Percentiles rank a stretch among this genome's conserved stretches.
Evolutionary conservation across 192 early-diverging fungal species (phyloP).

Genomic region (Coemansia sp.): DNA sequence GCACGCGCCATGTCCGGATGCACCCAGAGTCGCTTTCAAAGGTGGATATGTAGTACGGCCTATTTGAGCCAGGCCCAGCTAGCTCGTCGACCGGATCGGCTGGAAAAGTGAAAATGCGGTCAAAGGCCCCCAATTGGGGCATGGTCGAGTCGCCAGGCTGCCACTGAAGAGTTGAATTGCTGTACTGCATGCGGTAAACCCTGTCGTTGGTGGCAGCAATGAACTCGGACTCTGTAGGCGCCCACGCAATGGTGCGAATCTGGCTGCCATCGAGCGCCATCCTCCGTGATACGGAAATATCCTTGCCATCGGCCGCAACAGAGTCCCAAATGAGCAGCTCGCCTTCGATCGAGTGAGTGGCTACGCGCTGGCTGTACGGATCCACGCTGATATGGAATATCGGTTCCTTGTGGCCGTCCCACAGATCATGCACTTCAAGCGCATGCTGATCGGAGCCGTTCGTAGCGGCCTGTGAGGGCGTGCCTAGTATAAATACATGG

Average conservation of each 20-base stretch:
- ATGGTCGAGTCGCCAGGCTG: constrained; percentile 21
- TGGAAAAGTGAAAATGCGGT: constrained; percentile 49
- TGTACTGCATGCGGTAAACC: constrained; percentile 38
- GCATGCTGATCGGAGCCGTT: background rate
- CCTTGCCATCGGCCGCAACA: constrained; percentile 2
- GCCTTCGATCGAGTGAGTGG: constrained; percentile 44
- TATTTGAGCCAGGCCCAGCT: background rate
- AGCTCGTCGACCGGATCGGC: constrained; percentile 4
- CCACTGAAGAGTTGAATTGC: constrained; percentile 24
- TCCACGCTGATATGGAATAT: constrained; percentile 55
- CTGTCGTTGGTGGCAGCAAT: constrained; percentile 42
- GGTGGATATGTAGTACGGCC: constrained; percentile 42
- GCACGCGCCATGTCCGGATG: constrained; percentile 41
- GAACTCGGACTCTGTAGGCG: constrained; percentile 45
- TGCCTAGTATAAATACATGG: constrained; percentile 31
- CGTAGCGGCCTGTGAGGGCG: background rate
- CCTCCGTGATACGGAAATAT: constrained; percentile 20
- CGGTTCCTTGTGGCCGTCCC: constrained; percentile 49
- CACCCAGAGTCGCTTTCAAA: constrained; percentile 18
- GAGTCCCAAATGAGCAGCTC: constrained; percentile 52
- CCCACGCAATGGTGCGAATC: constrained; percentile 52
- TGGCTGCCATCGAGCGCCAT: constrained; percentile 43
- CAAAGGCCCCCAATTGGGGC: constrained; percentile 29
- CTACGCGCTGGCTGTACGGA: constrained; percentile 45
- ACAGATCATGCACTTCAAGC: constrained; percentile 22